phyloP scores from a whole-genome alignment of 306 rosid genomes.

The Trifolium dubium region DNA sequence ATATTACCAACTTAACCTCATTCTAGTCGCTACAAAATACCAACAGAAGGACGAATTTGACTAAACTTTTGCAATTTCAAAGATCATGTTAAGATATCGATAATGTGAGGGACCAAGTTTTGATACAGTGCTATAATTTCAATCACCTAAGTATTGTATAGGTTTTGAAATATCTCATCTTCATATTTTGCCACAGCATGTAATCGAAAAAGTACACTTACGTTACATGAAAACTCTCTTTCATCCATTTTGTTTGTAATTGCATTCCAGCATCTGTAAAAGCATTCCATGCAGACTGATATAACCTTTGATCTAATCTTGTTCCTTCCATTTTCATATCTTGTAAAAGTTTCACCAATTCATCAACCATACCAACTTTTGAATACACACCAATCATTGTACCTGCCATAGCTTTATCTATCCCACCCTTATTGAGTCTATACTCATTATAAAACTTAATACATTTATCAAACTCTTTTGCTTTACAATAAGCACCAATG shows the following conservation, averaged over 20 bases:
- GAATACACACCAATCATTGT: slow-evolving; percentile 77
- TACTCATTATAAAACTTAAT: slow-evolving; percentile 55
- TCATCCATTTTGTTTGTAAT: slow-evolving; percentile 62
- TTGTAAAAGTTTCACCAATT: slow-evolving; percentile 64
- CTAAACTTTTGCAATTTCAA: background rate
- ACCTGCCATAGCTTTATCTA: slow-evolving; percentile 75
- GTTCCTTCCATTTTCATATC: slow-evolving; percentile 75
- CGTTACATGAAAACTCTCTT: slow-evolving; percentile 47
- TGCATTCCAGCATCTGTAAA: slow-evolving; percentile 72
- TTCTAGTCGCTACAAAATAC: background rate
- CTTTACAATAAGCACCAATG: slow-evolving; percentile 66
- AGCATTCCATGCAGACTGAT: slow-evolving; percentile 68
- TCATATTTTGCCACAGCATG: slow-evolving; percentile 21
- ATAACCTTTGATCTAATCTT: slow-evolving; percentile 64
- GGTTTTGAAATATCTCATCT: background rate
- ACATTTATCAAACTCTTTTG: slow-evolving; percentile 59
- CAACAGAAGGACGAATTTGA: background rate
- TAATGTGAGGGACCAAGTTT: background rate
- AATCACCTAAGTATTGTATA: background rate
- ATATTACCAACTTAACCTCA: background rate
- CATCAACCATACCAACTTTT: slow-evolving; percentile 55
- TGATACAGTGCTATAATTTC: background rate
- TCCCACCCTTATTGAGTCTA: slow-evolving; percentile 61
- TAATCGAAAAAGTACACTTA: slow-evolving; percentile 19
- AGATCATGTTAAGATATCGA: background rate